These are phyloP conservation scores for Hansenula sp. DNA, from an alignment of 1,139 yeast species.

Conservation along the genomic window DNA sequence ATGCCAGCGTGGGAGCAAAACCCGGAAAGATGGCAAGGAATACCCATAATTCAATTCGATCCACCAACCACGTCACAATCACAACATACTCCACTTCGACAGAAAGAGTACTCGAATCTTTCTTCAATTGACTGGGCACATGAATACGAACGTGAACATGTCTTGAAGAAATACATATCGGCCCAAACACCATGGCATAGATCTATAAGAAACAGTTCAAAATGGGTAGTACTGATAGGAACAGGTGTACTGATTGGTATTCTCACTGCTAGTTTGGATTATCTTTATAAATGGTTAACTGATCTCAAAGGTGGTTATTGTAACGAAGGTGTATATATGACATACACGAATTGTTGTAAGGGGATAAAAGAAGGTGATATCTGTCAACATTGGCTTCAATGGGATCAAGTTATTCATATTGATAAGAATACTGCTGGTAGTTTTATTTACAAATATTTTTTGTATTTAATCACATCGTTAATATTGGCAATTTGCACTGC, in stretches of 20 bases:
- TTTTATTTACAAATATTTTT: slow-evolving; percentile 27
- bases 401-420: slow-evolving; percentile 31
- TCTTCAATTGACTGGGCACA: slow-evolving; percentile 39
- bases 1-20: not conserved
- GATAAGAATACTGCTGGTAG: slow-evolving; percentile 22
- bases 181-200: slow-evolving; percentile 16
- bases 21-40: slow-evolving; percentile 11
- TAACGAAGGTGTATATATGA: slow-evolving; percentile 29
- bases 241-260: slow-evolving; percentile 58
- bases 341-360: slow-evolving; percentile 34
- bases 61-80: not conserved
- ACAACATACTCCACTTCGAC: not conserved
- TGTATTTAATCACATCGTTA: slow-evolving; percentile 32
- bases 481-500: slow-evolving; percentile 28
- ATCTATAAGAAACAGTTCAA: slow-evolving; percentile 18
- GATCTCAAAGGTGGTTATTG: slow-evolving; percentile 56
- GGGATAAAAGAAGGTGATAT: slow-evolving; percentile 26
- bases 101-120: slow-evolving; percentile 27
- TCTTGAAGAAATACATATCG: slow-evolving; percentile 5
- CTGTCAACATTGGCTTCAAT: slow-evolving; percentile 36
- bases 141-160: slow-evolving; percentile 29
- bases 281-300: slow-evolving; percentile 56
- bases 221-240: slow-evolving; percentile 57
- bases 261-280: slow-evolving; percentile 55
- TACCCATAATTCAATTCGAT: slow-evolving; percentile 22